These are phyloP conservation scores for Monilinia polystroma DNA, from an alignment of 2,329 filamentous ascomycete species.

Conservation along the genomic window DNA sequence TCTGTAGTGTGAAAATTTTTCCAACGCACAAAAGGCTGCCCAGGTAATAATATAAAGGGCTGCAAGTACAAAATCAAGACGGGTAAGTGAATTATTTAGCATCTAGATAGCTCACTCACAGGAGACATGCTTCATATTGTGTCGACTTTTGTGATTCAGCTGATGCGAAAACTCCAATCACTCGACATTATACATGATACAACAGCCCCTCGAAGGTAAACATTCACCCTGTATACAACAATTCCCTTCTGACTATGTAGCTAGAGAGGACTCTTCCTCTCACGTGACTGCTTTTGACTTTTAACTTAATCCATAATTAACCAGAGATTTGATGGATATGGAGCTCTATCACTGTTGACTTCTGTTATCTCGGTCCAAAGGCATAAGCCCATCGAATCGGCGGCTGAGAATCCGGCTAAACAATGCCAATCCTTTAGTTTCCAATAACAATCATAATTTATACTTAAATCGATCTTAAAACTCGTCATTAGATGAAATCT, in stretches of 20 bases:
- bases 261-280: not conserved
- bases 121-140: not conserved
- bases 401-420: not conserved
- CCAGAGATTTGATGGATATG: not conserved
- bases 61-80: not conserved
- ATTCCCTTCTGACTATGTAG: not conserved
- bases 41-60: not conserved
- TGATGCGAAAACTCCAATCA: not conserved
- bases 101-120: not conserved
- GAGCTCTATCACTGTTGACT: not conserved
- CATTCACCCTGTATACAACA: not conserved
- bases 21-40: not conserved
- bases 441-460: not conserved
- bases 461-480: conserved; percentile 3
- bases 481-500: conserved; percentile 2
- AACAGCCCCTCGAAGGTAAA: not conserved
- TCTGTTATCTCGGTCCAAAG: not conserved
- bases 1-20: not conserved
- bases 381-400: not conserved
- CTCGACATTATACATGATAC: not conserved
- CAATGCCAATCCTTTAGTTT: not conserved
- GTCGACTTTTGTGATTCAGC: not conserved
- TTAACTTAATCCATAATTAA: not conserved
- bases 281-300: not conserved
- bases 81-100: not conserved